Evolutionary conservation across 371 early-diverging fungal genomes (phyloP), one percentile per base, ranked within the genome.

Genomic region (Mucor racemosus): DNA sequence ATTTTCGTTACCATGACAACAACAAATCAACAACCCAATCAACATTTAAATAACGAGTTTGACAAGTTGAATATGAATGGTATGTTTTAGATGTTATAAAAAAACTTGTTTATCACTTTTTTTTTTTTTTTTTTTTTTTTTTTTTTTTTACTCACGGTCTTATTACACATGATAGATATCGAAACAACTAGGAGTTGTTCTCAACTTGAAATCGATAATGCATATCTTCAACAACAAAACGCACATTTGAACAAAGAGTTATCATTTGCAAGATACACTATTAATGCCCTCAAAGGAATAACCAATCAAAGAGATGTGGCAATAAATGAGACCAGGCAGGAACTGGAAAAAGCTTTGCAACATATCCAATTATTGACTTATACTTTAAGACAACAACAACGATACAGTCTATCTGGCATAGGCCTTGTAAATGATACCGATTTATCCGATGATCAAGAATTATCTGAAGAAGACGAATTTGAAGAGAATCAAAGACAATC

Each of bases 341-440:
- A 82, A 76, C 78, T 82, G 79, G 82, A 82, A 54, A 70, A 73
- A 44, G 82, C 82, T 54, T 75, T 77, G 57, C 66, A 76, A 17
- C 82, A 78, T 56, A 71, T 71, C 34, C 72, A 71, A 36, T 41
- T 66, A 7, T 57, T 71, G 35, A 58, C 62, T 3, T 66, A 31
- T 31, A 63, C 66, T 4, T 21, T 71, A 17, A 66, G 34, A 55
- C 60, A 63, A 21, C 66, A 65, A 62, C 62, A 67, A 21, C 61
- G 66, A 50, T 17, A 58, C n/a, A 50, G 59, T 54, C 36, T 62
- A 58, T 61, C 66, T 33, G 65, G 65, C 13, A 66, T 69, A 63
- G 64, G 62, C 6, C 58, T 73, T 31, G 62, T 69, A 34, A 58
- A 68, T 17, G 73, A 73, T 61, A 59, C 50, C 63, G 73, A 73